Conservation (phyloP, 2,329 filamentous ascomycete species). For the Endocalyx cinctus region DNA sequence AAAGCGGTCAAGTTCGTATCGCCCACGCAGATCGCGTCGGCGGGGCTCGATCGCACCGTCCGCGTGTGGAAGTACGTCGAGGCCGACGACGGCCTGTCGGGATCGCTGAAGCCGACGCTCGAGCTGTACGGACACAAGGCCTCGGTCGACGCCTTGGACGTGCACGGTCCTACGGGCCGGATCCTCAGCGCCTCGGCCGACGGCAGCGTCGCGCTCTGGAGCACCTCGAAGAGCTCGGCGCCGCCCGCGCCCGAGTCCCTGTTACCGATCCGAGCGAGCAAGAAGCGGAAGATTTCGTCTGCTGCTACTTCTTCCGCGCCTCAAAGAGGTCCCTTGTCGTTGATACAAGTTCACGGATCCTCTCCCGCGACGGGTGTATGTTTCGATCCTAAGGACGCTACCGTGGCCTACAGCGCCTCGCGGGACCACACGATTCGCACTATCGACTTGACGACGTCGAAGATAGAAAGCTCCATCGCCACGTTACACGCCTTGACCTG, state of each 20-base stretch:
- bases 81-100: conserved; percentile 53
- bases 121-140: conserved; percentile 81
- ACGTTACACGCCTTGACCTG: conserved; percentile 81
- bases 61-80: conserved; percentile 87
- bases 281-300: conserved; percentile 66
- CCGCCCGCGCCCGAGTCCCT: conserved; percentile 67
- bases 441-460: conserved; percentile 79
- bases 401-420: conserved; percentile 85
- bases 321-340: conserved; percentile 73
- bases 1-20: conserved; percentile 83
- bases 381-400: conserved; percentile 81
- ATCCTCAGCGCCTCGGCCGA: conserved; percentile 85
- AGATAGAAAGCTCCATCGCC: conserved; percentile 74
- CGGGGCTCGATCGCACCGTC: conserved; percentile 78
- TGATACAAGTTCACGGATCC: conserved; percentile 69
- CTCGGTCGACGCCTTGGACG: conserved; percentile 68
- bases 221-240: conserved; percentile 69
- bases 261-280: conserved; percentile 61
- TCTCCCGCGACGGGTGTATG: conserved; percentile 72
- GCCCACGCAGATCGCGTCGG: conserved; percentile 72
- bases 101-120: conserved; percentile 64
- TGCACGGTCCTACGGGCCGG: conserved; percentile 68
- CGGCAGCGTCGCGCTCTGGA: conserved; percentile 83
- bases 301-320: conserved; percentile 51
- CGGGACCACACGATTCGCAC: conserved; percentile 89